These are phyloP conservation scores for Macrocystidia cucumis DNA, from an alignment of 1,284 basidiomycete species.

Conservation along the genomic window DNA sequence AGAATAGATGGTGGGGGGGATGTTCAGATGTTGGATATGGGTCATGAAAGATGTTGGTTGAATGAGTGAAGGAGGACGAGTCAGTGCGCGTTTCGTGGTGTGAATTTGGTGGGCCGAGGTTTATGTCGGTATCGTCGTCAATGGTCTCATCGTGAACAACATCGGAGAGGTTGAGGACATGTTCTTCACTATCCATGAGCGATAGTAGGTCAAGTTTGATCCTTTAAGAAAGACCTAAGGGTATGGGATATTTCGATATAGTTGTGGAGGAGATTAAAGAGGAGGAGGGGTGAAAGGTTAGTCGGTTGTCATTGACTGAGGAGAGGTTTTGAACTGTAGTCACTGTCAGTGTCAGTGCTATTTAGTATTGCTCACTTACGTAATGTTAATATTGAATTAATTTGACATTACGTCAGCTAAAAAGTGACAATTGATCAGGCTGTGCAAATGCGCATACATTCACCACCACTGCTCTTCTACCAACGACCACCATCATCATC, in stretches of 20 bases:
- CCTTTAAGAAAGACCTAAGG: too few relatives aligned
- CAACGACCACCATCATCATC: constrained; percentile 31
- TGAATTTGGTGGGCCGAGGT: constrained; percentile 14
- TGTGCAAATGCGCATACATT: constrained; percentile 74
- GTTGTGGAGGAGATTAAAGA: too few relatives aligned
- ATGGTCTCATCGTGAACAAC: constrained; percentile 71
- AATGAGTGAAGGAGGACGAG: constrained; percentile 25
- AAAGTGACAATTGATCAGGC: too few relatives aligned
- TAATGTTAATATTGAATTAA: too few relatives aligned
- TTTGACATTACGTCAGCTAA: too few relatives aligned
- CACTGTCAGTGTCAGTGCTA: too few relatives aligned
- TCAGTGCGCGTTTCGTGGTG: constrained; percentile 19
- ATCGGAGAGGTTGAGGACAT: constrained; percentile 65
- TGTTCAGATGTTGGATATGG: constrained; percentile 22
- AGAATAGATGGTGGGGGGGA: constrained; percentile 29
- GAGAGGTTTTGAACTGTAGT: too few relatives aligned
- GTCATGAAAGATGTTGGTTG: constrained; percentile 25
- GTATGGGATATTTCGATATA: too few relatives aligned
- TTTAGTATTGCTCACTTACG: too few relatives aligned
- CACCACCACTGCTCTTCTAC: constrained; percentile 53
- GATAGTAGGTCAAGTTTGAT: too few relatives aligned
- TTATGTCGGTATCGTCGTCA: constrained; percentile 30
- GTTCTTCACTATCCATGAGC: constrained; percentile 52
- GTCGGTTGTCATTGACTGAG: too few relatives aligned
- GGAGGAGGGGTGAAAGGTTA: too few relatives aligned